Conservation (phyloP, 495 filamentous ascomycete species). For the Xylaria cubensis region DNA sequence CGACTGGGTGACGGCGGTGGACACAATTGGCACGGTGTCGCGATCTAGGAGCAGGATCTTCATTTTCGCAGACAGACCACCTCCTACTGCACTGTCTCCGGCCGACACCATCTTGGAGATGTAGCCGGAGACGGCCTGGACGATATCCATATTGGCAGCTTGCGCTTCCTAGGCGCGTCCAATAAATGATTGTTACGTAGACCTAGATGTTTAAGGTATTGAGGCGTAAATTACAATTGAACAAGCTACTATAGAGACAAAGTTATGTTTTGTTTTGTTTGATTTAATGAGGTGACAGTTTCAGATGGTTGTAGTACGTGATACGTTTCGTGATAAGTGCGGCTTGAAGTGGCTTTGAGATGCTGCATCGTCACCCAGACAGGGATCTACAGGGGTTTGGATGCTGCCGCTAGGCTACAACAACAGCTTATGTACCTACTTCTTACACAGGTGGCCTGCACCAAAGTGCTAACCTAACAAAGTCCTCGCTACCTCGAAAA, state of each 20-base stretch:
- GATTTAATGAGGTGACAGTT: slow-evolving; percentile 16
- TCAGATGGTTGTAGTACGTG: slow-evolving; percentile 27
- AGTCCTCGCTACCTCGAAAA: slow-evolving; percentile 5
- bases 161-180: background rate
- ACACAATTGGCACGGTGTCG: slow-evolving; percentile 93
- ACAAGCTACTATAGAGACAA: background rate
- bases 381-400: slow-evolving; percentile 26
- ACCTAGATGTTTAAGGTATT: background rate
- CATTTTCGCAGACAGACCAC: slow-evolving; percentile 87
- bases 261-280: background rate
- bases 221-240: background rate
- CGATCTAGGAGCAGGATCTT: slow-evolving; percentile 95
- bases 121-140: slow-evolving; percentile 90
- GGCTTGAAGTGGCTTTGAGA: slow-evolving; percentile 25
- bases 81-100: slow-evolving; percentile 73
- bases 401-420: background rate
- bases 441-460: slow-evolving; percentile 22
- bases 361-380: slow-evolving; percentile 32
- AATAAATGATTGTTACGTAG: background rate
- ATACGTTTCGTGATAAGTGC: slow-evolving; percentile 8
- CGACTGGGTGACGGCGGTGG: slow-evolving; percentile 94
- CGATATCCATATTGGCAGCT: slow-evolving; percentile 78
- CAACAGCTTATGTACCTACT: no score
- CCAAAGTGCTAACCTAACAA: background rate
- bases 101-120: slow-evolving; percentile 95